Evolutionary conservation across 179 eudicot species (phyloP).

Genomic region (Pouteria campechiana): DNA sequence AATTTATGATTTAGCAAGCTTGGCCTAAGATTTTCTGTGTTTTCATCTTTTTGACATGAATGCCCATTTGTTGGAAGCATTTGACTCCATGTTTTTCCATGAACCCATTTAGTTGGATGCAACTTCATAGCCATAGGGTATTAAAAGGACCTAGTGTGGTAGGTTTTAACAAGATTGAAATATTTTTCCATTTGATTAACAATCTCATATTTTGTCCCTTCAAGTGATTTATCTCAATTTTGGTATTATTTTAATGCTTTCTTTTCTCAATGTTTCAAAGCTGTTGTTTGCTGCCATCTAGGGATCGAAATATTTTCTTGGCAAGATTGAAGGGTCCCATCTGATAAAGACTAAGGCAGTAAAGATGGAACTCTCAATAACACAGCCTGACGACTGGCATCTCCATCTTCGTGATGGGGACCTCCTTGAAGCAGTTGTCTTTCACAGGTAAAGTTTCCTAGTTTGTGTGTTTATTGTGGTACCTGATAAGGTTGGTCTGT

Average conservation of each 20-base stretch:
- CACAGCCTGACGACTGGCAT: constrained; percentile 99
- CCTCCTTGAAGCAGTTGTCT: constrained; percentile 74
- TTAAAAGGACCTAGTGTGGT: too few relatives aligned
- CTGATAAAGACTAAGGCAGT: constrained; percentile 18
- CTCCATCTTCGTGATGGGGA: constrained; percentile 97
- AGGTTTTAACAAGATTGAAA: background rate
- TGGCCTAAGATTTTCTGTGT: too few relatives aligned
- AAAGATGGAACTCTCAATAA: constrained; percentile 67
- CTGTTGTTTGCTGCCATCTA: constrained; percentile 7
- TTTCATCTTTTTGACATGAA: too few relatives aligned
- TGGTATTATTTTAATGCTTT: background rate
- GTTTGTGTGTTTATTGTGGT: background rate
- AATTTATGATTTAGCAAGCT: too few relatives aligned
- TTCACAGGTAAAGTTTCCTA: constrained; percentile 53
- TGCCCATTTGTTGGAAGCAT: too few relatives aligned
- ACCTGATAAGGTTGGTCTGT: background rate
- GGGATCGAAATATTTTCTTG: constrained; percentile 24
- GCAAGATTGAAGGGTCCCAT: constrained; percentile 11
- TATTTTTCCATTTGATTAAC: background rate
- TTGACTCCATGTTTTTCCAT: background rate
- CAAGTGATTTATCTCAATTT: background rate
- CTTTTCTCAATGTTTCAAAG: background rate
- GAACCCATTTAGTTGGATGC: background rate
- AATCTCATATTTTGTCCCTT: background rate
- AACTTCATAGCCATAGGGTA: background rate